Evolutionary conservation across 2,329 filamentous ascomycete genomes (phyloP).

Genomic region (Aspergillus neotritici): DNA sequence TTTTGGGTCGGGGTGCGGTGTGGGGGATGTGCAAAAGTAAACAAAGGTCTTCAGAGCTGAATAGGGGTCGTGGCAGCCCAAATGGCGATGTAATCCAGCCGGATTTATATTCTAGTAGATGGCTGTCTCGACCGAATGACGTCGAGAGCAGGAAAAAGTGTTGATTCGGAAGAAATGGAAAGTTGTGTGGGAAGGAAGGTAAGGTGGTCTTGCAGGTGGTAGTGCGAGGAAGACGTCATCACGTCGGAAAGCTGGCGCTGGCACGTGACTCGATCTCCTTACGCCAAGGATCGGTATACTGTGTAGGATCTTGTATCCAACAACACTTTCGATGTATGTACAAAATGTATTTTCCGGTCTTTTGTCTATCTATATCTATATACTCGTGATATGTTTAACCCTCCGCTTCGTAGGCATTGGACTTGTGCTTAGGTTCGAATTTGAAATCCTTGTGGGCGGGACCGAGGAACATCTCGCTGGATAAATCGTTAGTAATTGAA

Average conservation of each 20-base stretch:
- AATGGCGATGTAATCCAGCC: too few relatives aligned
- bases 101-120: background rate
- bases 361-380: background rate
- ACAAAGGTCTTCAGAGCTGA: constrained; percentile 9
- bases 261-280: constrained; percentile 10
- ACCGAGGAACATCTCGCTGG: constrained; percentile 94
- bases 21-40: constrained; percentile 10
- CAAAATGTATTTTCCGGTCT: background rate
- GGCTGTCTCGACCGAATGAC: too few relatives aligned
- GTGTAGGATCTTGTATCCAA: constrained; percentile 1
- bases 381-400: constrained; percentile 26
- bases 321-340: background rate
- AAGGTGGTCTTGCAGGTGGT: constrained; percentile 60
- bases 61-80: background rate
- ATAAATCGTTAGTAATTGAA: constrained; percentile 11
- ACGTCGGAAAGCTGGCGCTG: constrained; percentile 9
- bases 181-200: constrained; percentile 36
- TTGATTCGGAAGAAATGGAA: background rate
- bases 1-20: constrained; percentile 3
- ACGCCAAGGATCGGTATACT: background rate
- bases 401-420: constrained; percentile 72
- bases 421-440: constrained; percentile 97
- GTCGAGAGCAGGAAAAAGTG: background rate
- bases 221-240: constrained; percentile 32
- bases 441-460: constrained; percentile 84